Percentiles rank a stretch among this genome's conserved stretches.
These are phyloP conservation scores for Bidens hawaiensis DNA, from an alignment of 140 eudicot species.

Conservation along the genomic window DNA sequence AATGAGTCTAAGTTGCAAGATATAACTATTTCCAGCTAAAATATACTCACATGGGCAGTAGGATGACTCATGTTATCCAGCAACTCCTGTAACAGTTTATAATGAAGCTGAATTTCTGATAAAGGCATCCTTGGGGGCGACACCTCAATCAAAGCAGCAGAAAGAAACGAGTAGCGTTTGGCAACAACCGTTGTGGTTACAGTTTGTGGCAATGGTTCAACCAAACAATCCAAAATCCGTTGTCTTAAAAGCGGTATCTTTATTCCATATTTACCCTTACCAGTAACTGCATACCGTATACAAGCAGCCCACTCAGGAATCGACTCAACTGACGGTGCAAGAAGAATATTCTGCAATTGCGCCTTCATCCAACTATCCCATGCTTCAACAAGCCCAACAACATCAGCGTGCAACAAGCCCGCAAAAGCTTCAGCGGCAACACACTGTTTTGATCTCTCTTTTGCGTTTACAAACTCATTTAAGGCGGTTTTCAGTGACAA, in stretches of 20 bases:
- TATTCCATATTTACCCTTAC: conserved; percentile 88
- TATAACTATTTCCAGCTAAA: background rate
- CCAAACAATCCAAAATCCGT: conserved; percentile 61
- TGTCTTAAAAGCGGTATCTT: conserved; percentile 80
- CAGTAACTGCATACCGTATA: conserved; percentile 91
- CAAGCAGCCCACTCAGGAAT: conserved; percentile 95
- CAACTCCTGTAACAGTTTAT: conserved; percentile 66
- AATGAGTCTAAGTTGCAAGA: background rate
- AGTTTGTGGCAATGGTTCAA: conserved; percentile 72
- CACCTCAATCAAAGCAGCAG: conserved; percentile 84
- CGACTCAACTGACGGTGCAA: conserved; percentile 90
- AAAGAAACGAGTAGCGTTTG: conserved; percentile 82
- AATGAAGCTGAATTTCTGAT: conserved; percentile 64
- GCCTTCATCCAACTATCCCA: conserved; percentile 89
- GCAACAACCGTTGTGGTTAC: conserved; percentile 85
- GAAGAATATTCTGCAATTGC: conserved; percentile 64
- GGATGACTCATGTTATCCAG: conserved; percentile 84
- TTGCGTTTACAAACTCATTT: conserved; percentile 66
- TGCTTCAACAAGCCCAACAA: conserved; percentile 67
- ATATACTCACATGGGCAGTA: conserved; percentile 75
- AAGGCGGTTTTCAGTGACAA: conserved; percentile 55
- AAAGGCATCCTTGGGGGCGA: conserved; percentile 76
- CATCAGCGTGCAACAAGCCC: conserved; percentile 93
- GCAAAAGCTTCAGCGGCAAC: conserved; percentile 99
- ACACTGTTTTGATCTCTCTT: conserved; percentile 91